phyloP scores from a whole-genome alignment of 805 yeast genomes.

The Pichia phayaonensis region DNA sequence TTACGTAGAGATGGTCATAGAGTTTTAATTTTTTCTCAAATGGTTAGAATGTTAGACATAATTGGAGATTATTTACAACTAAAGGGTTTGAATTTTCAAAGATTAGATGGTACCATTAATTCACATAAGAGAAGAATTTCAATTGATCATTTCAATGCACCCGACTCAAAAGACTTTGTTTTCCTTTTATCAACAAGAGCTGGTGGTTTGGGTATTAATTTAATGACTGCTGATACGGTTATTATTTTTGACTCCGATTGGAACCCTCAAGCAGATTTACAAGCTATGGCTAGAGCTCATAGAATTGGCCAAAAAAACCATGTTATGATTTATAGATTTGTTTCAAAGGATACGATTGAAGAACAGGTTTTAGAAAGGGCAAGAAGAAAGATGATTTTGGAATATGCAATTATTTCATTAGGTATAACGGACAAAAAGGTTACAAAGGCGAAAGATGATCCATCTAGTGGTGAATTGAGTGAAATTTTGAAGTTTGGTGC shows the following conservation, averaged over 20 bases:
- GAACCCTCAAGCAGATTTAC: slow-evolving; percentile 99
- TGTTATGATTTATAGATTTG: slow-evolving; percentile 94
- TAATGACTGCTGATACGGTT: slow-evolving; percentile 99
- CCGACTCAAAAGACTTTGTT: slow-evolving; percentile 85
- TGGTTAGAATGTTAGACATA: slow-evolving; percentile 95
- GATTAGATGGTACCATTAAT: slow-evolving; percentile 95
- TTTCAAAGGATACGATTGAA: slow-evolving; percentile 96
- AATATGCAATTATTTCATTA: slow-evolving; percentile 91
- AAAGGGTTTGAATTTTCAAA: slow-evolving; percentile 81
- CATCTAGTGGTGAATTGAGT: slow-evolving; percentile 74
- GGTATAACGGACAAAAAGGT: slow-evolving; percentile 78
- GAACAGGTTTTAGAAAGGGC: slow-evolving; percentile 97
- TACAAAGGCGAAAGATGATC: slow-evolving; percentile 57
- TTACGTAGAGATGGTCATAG: slow-evolving; percentile 91
- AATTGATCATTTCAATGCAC: slow-evolving; percentile 93
- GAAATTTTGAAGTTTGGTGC: slow-evolving; percentile 98
- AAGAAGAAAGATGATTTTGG: slow-evolving; percentile 94
- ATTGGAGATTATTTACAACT: slow-evolving; percentile 87
- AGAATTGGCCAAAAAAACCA: slow-evolving; percentile 99
- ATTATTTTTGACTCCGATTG: slow-evolving; percentile 97
- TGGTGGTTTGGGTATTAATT: slow-evolving; percentile 96
- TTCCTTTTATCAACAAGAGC: slow-evolving; percentile 92
- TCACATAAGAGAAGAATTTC: slow-evolving; percentile 89
- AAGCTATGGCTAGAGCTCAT: slow-evolving; percentile 99
- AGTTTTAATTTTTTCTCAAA: slow-evolving; percentile 89